These are phyloP conservation scores for Teunomyces pallodes DNA, from an alignment of 805 yeast genomes.

Conservation along the genomic window DNA sequence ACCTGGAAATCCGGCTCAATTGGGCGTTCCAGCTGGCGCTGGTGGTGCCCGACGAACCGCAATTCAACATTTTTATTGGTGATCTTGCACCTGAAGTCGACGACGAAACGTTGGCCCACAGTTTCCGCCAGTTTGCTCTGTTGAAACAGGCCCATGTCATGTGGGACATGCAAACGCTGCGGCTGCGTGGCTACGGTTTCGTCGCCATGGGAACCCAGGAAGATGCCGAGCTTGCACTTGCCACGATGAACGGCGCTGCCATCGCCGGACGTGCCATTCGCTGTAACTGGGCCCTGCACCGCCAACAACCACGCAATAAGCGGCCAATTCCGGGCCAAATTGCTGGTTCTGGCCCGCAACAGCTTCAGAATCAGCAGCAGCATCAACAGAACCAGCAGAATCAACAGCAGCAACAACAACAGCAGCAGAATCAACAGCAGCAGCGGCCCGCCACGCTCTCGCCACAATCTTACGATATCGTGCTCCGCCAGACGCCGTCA, in stretches of 20 bases:
- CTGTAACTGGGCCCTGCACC: slow-evolving; percentile 84
- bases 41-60: slow-evolving; percentile 39
- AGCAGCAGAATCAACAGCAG: background rate
- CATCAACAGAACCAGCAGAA: slow-evolving; percentile 7
- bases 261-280: slow-evolving; percentile 75
- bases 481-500: slow-evolving; percentile 73
- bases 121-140: slow-evolving; percentile 58
- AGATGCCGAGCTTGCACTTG: slow-evolving; percentile 74
- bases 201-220: slow-evolving; percentile 65
- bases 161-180: slow-evolving; percentile 96
- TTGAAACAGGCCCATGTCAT: slow-evolving; percentile 84
- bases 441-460: slow-evolving; percentile 23
- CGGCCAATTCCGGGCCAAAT: too few species aligned
- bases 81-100: slow-evolving; percentile 80
- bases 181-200: slow-evolving; percentile 91
- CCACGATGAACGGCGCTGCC: slow-evolving; percentile 69
- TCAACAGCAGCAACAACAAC: background rate
- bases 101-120: slow-evolving; percentile 62
- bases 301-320: background rate
- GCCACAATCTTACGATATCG: slow-evolving; percentile 65
- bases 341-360: too few species aligned
- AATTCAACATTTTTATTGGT: slow-evolving; percentile 79
- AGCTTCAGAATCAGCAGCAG: too few species aligned
- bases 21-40: slow-evolving; percentile 79
- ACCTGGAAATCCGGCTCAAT: slow-evolving; percentile 60